Percentiles rank a stretch among this genome's conserved stretches.
Conservation (phyloP, 2,329 filamentous ascomycete genomes). For the Ophioceras dolichostomum region DNA sequence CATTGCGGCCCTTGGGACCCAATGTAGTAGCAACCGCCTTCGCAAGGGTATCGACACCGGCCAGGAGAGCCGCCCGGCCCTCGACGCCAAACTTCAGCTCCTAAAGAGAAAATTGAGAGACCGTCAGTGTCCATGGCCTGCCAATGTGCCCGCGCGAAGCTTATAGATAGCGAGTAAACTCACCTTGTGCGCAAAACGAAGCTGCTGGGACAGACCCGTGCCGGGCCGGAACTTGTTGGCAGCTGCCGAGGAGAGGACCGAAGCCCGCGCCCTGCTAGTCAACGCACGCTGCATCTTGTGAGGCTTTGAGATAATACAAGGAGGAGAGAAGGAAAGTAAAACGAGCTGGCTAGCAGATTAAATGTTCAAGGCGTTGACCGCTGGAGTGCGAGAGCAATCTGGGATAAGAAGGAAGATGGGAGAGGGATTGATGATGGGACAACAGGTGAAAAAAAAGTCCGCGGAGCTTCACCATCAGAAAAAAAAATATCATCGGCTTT, state of each 20-base stretch:
- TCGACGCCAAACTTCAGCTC: conserved; percentile 98
- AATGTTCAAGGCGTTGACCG: neutral
- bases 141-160: no score
- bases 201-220: conserved; percentile 66
- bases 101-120: conserved; percentile 31
- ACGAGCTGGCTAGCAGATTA: neutral
- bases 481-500: conserved; percentile 6
- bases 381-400: neutral
- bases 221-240: conserved; percentile 51
- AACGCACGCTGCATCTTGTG: conserved; percentile 82
- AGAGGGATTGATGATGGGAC: neutral
- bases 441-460: conserved; percentile 1
- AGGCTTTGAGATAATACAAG: neutral
- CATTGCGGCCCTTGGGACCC: conserved; percentile 96
- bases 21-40: conserved; percentile 93
- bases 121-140: no score
- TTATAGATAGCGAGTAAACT: no score
- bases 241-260: conserved; percentile 60
- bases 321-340: neutral
- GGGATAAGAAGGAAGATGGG: neutral
- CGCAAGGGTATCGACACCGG: conserved; percentile 92
- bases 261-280: conserved; percentile 66
- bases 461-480: conserved; percentile 6
- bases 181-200: conserved; percentile 97
- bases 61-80: conserved; percentile 74